Percentiles rank a stretch among this genome's conserved stretches.
phyloP scores from a whole-genome alignment of 2,329 filamentous ascomycete species.

The Sporothrix inflata region DNA sequence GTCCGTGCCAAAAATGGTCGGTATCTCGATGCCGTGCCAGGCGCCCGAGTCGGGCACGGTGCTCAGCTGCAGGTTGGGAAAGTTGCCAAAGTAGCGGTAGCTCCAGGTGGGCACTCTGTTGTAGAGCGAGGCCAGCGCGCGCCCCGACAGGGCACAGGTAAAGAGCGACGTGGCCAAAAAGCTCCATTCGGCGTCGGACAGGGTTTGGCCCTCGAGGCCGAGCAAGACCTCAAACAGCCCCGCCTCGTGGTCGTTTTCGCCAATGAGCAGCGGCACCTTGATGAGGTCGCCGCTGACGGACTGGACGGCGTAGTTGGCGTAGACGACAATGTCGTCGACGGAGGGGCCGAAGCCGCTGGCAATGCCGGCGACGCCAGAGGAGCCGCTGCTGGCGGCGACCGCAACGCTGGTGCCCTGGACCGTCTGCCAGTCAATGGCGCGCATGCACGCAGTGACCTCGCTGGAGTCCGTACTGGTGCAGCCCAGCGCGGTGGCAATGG shows the following conservation, averaged over 20 bases:
- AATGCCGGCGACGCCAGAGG: conserved; percentile 42
- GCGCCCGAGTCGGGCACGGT: conserved; percentile 46
- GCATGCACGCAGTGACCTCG: conserved; percentile 45
- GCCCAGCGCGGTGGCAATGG: conserved; percentile 45
- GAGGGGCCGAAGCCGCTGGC: conserved; percentile 48
- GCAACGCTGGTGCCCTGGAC: conserved; percentile 44
- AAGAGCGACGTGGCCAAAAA: conserved; percentile 50
- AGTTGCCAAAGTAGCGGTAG: conserved; percentile 55
- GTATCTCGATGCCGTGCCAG: conserved; percentile 54
- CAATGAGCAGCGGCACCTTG: conserved; percentile 47
- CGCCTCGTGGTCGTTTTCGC: conserved; percentile 50
- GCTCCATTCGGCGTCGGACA: conserved; percentile 46
- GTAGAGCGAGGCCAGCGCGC: conserved; percentile 42
- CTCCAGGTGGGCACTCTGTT: conserved; percentile 48
- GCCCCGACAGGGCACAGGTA: conserved; percentile 49
- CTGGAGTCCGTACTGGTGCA: conserved; percentile 40
- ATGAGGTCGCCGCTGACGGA: conserved; percentile 45
- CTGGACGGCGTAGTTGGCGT: conserved; percentile 45
- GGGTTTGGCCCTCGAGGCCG: conserved; percentile 52
- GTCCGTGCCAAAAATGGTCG: conserved; percentile 51
- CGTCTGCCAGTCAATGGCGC: conserved; percentile 41
- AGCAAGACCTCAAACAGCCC: not conserved
- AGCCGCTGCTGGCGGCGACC: conserved; percentile 41
- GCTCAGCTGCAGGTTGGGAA: conserved; percentile 52
- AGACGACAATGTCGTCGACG: conserved; percentile 47